Base-by-base conservation (phyloP, 495 filamentous ascomycete species). In the Hypoxylon perforatum region DNA sequence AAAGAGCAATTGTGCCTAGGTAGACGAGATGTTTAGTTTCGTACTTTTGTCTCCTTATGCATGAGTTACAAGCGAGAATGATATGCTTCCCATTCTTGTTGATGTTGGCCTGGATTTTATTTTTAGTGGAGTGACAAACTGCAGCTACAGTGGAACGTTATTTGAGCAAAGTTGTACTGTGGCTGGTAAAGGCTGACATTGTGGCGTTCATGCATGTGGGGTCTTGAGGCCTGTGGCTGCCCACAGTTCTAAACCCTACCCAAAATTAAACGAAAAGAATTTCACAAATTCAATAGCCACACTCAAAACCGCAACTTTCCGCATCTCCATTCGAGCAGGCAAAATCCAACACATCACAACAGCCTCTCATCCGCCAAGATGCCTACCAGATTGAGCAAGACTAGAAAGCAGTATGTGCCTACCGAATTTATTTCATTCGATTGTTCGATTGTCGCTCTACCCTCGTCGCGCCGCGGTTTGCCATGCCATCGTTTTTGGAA, bases 341-440 rank as follows among this genome's bases (percentile, higher is more conserved):
- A 69, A 52, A 28, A 17, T 57, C 52, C 51, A 61, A 57, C 46
- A 61, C 66, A 57, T 48, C 56, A 64, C 66, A 69, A 57, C 61
- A 55, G 56, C 61, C 61, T 49, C 60, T 64, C 66, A 60, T 33
- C 59, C 75, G 66, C 56, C 79, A 83, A 77, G 76, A 93, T 94
- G 91, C 91, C 91, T 88, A 93, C 91, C 79, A 86, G 90, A 81
- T 83, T 90, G 69, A 86, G 85, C 57, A 91, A 93, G 81, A 94
- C 91, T 77, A 84, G 91, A 80, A 94, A 93, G 82, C 87, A 90
- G 90, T 92, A 88, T 74, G 89, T 88, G 70, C 39, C 51, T 52
- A 57, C 30, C 57, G 58, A 33, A 42, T 60, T 70, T 11, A n/a
- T n/a, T n/a, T n/a, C n/a, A n/a, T n/a, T n/a, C n/a, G n/a, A n/a